Evolutionary conservation across 2,329 filamentous ascomycete species (phyloP).

Genomic region (Apiospora kogelbergensis): DNA sequence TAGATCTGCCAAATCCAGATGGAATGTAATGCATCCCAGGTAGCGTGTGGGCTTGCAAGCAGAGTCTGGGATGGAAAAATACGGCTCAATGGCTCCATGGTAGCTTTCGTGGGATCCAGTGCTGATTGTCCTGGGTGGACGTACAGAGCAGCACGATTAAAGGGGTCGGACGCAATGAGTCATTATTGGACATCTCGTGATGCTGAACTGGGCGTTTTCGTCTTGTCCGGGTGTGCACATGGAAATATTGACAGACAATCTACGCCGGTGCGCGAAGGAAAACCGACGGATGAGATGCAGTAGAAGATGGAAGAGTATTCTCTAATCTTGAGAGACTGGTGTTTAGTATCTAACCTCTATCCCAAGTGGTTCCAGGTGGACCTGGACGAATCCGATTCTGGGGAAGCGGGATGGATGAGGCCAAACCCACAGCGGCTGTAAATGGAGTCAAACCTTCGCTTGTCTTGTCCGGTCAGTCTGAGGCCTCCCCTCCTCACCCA

Average conservation of each 20-base stretch:
- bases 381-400: conserved; percentile 7
- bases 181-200: not conserved
- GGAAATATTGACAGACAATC: not conserved
- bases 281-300: not conserved
- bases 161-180: not conserved
- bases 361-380: conserved; percentile 7
- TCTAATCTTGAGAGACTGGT: not conserved
- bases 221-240: not conserved
- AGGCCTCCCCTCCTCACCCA: not conserved
- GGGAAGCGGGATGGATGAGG: conserved; percentile 7
- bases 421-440: conserved; percentile 9
- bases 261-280: not conserved
- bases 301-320: not conserved
- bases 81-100: not conserved
- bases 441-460: conserved; percentile 10
- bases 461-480: not conserved
- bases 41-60: not conserved
- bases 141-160: not conserved
- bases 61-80: not conserved
- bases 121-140: not conserved
- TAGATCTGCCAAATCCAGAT: not conserved
- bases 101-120: not conserved
- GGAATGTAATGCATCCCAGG: not conserved
- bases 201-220: not conserved
- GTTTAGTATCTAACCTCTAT: not conserved